Base-by-base conservation (phyloP, 306 rosid genomes). In the Dalbergia cultrata region DNA sequence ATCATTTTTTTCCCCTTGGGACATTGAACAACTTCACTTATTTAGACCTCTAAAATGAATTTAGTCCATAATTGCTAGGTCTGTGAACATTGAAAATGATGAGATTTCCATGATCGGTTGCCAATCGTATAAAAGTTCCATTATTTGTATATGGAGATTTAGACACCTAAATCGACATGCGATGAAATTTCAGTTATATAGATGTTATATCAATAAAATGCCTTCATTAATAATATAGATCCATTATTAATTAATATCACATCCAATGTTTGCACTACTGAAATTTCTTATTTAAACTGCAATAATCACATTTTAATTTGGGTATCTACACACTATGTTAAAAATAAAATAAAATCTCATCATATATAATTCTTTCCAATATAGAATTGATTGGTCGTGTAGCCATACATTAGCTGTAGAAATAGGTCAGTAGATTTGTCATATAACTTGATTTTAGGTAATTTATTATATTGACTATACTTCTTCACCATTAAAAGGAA, bases 1-100 rank as follows among this genome's bases (percentile, higher is more conserved):
- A 70, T 67, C 62, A 62, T 57, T 35, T 34, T 49, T 77, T 81
- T 80, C 74, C 26, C 33, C 4, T 75, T 70, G 50, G 74, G 83
- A 61, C 47, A 54, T 35, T 14, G 31, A 73, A 56, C 49, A 66
- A n/a, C 34, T 33, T 26, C 26, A 53, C 76, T 77, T 77, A 50
- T 45, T 21, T 8, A 44, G 39, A 66, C 34, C 35, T 75, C 45
- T 70, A 11, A 22, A 71, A 64, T 56, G 8, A 34, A 14, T 74
- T 75, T 45, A 59, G 64, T 56, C 64, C 69, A 75, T 64, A 54
- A 26, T 73, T 64, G 61, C 8, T 5, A 54, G 65, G 47, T 60
- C 19, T 1, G 6, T 33, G 31, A 7, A 34, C 37, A 58, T 34
- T 70, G 70, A 43, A 34, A 61, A 31, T 10, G 31, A 26, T 26